These are phyloP conservation scores for Cyclotella baltica DNA, from an alignment of 108 stramenopile genomes.

Conservation along the genomic window DNA sequence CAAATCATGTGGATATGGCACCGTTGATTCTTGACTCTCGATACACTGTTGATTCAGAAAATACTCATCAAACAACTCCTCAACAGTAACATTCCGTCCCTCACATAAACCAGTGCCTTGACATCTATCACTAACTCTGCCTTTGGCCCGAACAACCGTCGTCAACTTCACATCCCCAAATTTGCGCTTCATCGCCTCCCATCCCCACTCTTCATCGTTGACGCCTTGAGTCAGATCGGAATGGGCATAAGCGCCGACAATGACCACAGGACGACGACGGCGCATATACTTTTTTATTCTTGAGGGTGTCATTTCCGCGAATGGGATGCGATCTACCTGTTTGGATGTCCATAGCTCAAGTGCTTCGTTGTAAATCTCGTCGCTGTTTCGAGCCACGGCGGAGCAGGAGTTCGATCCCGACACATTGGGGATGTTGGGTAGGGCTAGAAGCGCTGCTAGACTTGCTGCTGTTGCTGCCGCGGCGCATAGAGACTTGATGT, in stretches of 20 bases:
- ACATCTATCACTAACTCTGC: not conserved
- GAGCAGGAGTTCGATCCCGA: not conserved
- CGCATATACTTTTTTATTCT: not conserved
- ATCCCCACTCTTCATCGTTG: slow-evolving; percentile 11
- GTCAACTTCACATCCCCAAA: slow-evolving; percentile 9
- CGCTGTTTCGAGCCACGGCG: not conserved
- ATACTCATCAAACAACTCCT: not conserved
- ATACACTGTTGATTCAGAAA: not conserved
- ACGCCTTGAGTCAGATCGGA: not conserved
- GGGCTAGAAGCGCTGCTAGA: not conserved
- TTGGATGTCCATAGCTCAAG: not conserved
- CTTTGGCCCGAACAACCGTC: not conserved
- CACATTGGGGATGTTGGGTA: not conserved
- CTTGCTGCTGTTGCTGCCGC: not conserved
- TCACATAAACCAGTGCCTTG: slow-evolving; percentile 2
- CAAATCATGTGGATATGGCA: slow-evolving; percentile 11
- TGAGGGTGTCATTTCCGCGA: slow-evolving; percentile 2
- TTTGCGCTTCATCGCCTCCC: not conserved
- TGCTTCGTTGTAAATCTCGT: not conserved
- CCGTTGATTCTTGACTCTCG: not conserved
- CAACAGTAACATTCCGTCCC: not conserved
- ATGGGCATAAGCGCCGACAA: not conserved
- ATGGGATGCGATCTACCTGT: not conserved
- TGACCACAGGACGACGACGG: slow-evolving; percentile 3
- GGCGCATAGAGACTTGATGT: not conserved